Base-by-base conservation (phyloP, 164 flowering plant species). In the Hamamelis virginiana region DNA sequence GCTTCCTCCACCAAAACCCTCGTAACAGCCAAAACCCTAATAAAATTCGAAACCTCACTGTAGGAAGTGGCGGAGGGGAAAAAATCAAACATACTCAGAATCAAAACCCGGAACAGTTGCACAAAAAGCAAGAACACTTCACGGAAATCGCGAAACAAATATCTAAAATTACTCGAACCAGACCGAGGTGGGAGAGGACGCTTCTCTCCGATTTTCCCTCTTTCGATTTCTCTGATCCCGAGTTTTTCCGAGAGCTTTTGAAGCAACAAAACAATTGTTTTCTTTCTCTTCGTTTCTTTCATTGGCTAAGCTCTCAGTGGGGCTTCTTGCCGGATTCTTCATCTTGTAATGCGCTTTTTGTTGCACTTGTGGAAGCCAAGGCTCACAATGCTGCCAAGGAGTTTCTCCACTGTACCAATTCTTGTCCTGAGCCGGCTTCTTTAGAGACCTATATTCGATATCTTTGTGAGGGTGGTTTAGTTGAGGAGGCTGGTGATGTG, bases 121-220 rank as follows among this genome's bases (percentile, higher is more conserved):
- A 5, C 33, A 15, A 55, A 9, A 68, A 48, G 46, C 44, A 10
- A 9, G 59, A 72, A n/a, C n/a, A 48, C 33, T 71, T 68, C 14
- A 27, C 51, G 5, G 82, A 77, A n/a, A 65, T 85, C 15, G 90
- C 80, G 0, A 77, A 66, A 69, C 62, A 80, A 62, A 81, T 89
- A 12, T 83, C 73, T 11, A 60, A 71, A 43, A 70, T 70, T n/a
- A 85, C 78, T 9, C 56, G 86, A 62, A 72, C 71, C 1, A 71
- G 64, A 51, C 83, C 89, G 62, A 77, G 83, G 67, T 88, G 89
- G 92, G 88, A 89, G 65, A 55, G 58, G 1, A 79, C 85, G 12
- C 73, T 91, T 22, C 63, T 75, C 1, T 70, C 81, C 1, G 83
- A 80, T 12, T 82, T 77, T 74, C 90, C 89, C 5, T 63, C 74